Base-by-base conservation (phyloP, 2,329 filamentous ascomycete genomes). In the Ceratocystis lukuohia region DNA sequence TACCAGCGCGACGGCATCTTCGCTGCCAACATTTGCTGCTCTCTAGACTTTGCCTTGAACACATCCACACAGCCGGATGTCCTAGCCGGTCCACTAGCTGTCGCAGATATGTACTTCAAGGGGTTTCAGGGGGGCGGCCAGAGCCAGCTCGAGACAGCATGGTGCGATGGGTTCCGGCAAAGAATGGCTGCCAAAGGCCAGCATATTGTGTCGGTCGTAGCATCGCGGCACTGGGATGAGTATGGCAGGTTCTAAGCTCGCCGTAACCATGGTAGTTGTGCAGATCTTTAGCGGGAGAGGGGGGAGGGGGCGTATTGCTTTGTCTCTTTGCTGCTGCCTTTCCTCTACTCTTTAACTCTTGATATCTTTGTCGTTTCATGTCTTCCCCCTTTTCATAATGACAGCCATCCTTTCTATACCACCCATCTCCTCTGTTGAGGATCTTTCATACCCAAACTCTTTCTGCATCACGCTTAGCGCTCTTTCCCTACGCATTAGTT, bases 11-110 rank as follows among this genome's bases (percentile, higher is more conserved):
- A 76, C 0, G 74, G 76, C 20, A 75, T 77, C 63, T 72, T 80
- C 44, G 80, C 81, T 0, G 76, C 75, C 7, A 77, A 78, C 65
- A 77, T 83, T 17, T 83, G 82, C 69, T 76, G 80, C 50, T 77
- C 77, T 2, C 72, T 84, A 3, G 81, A 83, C 67, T 79, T 76
- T 57, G 77, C 76, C 0, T 73, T 82, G 4, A 72, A 71, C 5
- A 73, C 72, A 2, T 79, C 76, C 1, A 74, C 74, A 15, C 79
- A 81, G 72, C 80, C 79, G 1, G 79, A 81, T 68, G 69, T 80
- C 69, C 70, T 82, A 17, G 71, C 75, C 7, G 75, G 74, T 10
- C 78, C 79, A 2, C 74, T 82, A 71, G 74, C 71, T 6, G 74
- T 78, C 15, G 78, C 76, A 0, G 71, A 77, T 68, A 72, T 75